Percentiles rank a stretch among this genome's conserved stretches.
These are phyloP conservation scores for Boletus sp. DNA, from an alignment of 768 basidiomycete genomes.

Conservation along the genomic window DNA sequence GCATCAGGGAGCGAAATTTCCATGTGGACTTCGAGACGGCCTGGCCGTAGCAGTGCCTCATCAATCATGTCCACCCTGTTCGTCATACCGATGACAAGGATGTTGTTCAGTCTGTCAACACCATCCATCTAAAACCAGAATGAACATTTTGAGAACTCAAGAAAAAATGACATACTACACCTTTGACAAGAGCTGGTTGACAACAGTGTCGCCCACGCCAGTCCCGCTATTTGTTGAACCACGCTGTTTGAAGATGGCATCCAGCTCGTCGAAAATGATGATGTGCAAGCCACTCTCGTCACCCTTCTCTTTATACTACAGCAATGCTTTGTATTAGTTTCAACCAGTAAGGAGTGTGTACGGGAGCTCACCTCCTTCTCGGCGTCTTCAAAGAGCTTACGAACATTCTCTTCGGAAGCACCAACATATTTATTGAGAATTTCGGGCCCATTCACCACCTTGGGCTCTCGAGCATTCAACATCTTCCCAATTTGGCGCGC, in stretches of 20 bases:
- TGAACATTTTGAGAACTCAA: conserved; percentile 9
- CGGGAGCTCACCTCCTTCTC: conserved; percentile 77
- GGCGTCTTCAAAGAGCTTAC: conserved; percentile 96
- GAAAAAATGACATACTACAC: conserved; percentile 34
- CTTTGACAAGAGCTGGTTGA: conserved; percentile 98
- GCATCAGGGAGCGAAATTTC: conserved; percentile 98
- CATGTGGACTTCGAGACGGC: conserved; percentile 99
- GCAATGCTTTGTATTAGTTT: conserved; percentile 1
- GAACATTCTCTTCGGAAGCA: conserved; percentile 95
- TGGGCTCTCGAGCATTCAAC: conserved; percentile 96
- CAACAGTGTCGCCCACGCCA: conserved; percentile 97
- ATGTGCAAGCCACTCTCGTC: conserved; percentile 98
- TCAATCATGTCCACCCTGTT: conserved; percentile 99
- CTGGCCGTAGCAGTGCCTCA: conserved; percentile 94
- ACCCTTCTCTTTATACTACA: conserved; percentile 92
- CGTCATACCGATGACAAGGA: conserved; percentile 99
- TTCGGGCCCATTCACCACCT: conserved; percentile 98
- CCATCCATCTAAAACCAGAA: conserved; percentile 81
- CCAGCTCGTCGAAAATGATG: conserved; percentile 98
- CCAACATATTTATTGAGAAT: conserved; percentile 97
- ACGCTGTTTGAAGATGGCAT: conserved; percentile 98
- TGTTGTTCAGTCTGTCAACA: conserved; percentile 98
- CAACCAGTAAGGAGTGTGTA: neutral
- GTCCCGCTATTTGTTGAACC: conserved; percentile 89
- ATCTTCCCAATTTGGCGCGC: conserved; percentile 99